These are phyloP conservation scores for Ciborinia camelliae DNA, from an alignment of 2,329 filamentous ascomycete species.

Conservation along the genomic window DNA sequence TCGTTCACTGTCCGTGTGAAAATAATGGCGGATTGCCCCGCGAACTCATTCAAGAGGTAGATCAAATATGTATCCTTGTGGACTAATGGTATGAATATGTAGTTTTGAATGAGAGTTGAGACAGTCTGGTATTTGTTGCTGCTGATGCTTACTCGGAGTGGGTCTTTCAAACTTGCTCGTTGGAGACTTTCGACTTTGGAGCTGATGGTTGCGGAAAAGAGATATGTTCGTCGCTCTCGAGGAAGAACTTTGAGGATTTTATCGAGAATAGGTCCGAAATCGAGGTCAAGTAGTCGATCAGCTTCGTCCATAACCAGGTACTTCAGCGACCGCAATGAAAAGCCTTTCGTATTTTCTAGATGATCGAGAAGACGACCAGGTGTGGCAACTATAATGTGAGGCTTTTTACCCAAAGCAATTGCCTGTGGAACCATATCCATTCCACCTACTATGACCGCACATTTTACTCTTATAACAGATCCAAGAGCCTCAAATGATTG, in stretches of 20 bases:
- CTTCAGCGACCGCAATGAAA: slow-evolving; percentile 75
- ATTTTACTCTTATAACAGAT: slow-evolving; percentile 81
- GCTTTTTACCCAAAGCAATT: slow-evolving; percentile 91
- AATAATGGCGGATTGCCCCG: slow-evolving; percentile 82
- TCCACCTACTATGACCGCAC: slow-evolving; percentile 83
- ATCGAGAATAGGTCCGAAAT: slow-evolving; percentile 89
- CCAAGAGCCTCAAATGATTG: slow-evolving; percentile 85
- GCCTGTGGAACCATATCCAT: slow-evolving; percentile 93
- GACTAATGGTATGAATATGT: slow-evolving; percentile 79
- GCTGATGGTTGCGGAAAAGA: slow-evolving; percentile 93
- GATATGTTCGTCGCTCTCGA: slow-evolving; percentile 71
- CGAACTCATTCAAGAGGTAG: slow-evolving; percentile 79
- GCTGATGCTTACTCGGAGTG: slow-evolving; percentile 77
- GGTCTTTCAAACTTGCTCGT: slow-evolving; percentile 81
- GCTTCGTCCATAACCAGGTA: slow-evolving; percentile 96
- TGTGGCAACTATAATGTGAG: slow-evolving; percentile 89
- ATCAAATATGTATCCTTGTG: slow-evolving; percentile 90
- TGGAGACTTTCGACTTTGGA: slow-evolving; percentile 92
- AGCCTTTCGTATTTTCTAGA: slow-evolving; percentile 94
- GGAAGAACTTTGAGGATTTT: slow-evolving; percentile 90
- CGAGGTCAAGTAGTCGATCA: slow-evolving; percentile 85
- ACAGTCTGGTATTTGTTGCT: slow-evolving; percentile 88
- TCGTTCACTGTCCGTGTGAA: slow-evolving; percentile 93
- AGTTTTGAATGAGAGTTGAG: slow-evolving; percentile 79
- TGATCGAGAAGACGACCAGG: slow-evolving; percentile 88